These are phyloP conservation scores for Aspergillus unguis DNA, from an alignment of 2,329 filamentous ascomycete genomes.

Conservation along the genomic window DNA sequence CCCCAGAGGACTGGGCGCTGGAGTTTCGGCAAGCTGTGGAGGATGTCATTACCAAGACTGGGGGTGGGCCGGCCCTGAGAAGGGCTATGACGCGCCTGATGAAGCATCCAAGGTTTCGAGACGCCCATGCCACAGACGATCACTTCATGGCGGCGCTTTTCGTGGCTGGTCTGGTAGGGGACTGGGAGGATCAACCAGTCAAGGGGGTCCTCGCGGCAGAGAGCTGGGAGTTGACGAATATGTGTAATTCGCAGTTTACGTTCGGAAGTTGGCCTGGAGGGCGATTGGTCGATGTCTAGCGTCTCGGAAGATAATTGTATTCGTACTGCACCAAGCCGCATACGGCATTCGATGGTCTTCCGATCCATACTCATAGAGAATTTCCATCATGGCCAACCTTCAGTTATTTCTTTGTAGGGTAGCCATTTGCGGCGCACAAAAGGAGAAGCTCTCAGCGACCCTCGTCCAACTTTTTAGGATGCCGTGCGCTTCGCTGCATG, in stretches of 20 bases:
- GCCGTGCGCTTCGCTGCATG: too few relatives aligned
- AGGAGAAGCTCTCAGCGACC: too few relatives aligned
- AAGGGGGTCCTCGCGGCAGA: slow-evolving; percentile 47
- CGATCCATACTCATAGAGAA: too few relatives aligned
- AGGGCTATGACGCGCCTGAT: slow-evolving; percentile 60
- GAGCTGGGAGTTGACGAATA: slow-evolving; percentile 65
- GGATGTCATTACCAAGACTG: slow-evolving; percentile 55
- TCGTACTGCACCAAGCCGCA: too few relatives aligned
- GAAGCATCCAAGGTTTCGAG: slow-evolving; percentile 64
- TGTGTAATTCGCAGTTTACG: slow-evolving; percentile 61
- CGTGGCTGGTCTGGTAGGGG: slow-evolving; percentile 56
- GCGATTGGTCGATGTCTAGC: too few relatives aligned
- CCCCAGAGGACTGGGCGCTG: slow-evolving; percentile 59
- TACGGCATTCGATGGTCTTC: too few relatives aligned
- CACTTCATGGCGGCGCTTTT: slow-evolving; percentile 67
- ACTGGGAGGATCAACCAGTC: slow-evolving; percentile 44
- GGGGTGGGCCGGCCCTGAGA: slow-evolving; percentile 51
- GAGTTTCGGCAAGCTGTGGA: slow-evolving; percentile 65
- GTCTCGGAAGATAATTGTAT: too few relatives aligned
- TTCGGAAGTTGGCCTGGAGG: slow-evolving; percentile 41
- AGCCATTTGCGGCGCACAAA: too few relatives aligned
- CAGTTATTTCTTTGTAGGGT: too few relatives aligned
- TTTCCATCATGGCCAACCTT: too few relatives aligned
- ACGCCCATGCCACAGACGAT: slow-evolving; percentile 68
- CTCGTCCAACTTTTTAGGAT: too few relatives aligned